phyloP scores from a whole-genome alignment of 2,329 filamentous ascomycete genomes.

The Cercospora sp. region DNA sequence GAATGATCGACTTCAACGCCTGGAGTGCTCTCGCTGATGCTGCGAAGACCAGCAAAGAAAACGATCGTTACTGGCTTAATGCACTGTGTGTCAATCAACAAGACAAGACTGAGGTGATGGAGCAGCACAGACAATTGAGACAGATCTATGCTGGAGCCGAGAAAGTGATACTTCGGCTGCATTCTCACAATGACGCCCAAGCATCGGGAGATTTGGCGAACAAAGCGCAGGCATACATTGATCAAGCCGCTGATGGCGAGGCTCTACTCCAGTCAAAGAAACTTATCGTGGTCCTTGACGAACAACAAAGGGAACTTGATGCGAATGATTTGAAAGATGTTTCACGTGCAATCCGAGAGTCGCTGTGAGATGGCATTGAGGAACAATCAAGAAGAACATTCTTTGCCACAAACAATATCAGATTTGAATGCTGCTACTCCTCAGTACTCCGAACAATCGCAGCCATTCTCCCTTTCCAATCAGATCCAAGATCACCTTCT shows the following conservation, averaged over 20 bases:
- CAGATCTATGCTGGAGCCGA: constrained; percentile 11
- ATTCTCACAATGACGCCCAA: not conserved
- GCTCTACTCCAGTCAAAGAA: not conserved
- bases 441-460: not conserved
- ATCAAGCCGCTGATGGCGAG: not conserved
- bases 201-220: not conserved
- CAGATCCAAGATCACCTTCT: not conserved
- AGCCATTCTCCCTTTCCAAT: not conserved
- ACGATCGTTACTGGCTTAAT: constrained; percentile 11
- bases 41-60: not conserved
- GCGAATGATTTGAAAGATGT: not conserved
- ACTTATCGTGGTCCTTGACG: not conserved
- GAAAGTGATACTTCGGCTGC: not conserved
- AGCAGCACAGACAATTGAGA: not conserved
- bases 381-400: not conserved
- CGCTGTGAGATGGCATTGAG: not conserved
- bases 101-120: constrained; percentile 8
- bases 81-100: constrained; percentile 13
- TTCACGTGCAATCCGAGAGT: not conserved
- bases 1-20: constrained; percentile 11
- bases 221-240: not conserved
- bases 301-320: not conserved
- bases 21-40: constrained; percentile 14
- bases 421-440: not conserved
- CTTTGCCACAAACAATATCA: not conserved